phyloP scores from a whole-genome alignment of 257 asterid genomes.

The Linderniella brevidens region DNA sequence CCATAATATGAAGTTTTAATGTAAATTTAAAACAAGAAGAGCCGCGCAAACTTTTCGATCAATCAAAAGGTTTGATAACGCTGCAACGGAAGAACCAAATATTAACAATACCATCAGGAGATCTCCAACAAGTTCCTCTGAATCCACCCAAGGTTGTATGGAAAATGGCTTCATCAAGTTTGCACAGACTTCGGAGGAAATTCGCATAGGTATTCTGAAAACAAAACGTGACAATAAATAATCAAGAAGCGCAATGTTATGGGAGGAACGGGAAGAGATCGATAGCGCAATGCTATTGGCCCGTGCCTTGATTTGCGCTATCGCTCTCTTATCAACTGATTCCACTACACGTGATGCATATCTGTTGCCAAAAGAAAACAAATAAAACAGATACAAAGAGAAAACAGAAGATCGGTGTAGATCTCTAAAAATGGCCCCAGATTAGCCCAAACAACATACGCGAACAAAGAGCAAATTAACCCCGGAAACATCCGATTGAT shows the following conservation, averaged over 20 bases:
- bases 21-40: conserved; percentile 9
- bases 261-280: conserved; percentile 16
- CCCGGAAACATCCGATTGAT: conserved; percentile 46
- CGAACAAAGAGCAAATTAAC: not conserved
- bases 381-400: conserved; percentile 13
- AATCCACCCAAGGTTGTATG: conserved; percentile 64
- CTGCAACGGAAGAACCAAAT: not conserved
- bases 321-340: conserved; percentile 10
- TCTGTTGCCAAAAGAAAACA: conserved; percentile 18
- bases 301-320: too few species aligned
- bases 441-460: not conserved
- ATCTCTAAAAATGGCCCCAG: conserved; percentile 1
- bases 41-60: not conserved
- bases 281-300: too few species aligned
- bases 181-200: conserved; percentile 55
- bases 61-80: too few species aligned
- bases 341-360: conserved; percentile 41
- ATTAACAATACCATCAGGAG: conserved; percentile 61
- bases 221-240: too few species aligned
- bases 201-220: conserved; percentile 51
- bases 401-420: conserved; percentile 4
- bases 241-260: not conserved
- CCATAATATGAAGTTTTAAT: conserved; percentile 2
- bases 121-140: conserved; percentile 57
- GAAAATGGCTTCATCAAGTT: conserved; percentile 52